Percentiles rank a stretch among this genome's conserved stretches.
Conservation (phyloP, 2,329 filamentous ascomycete species). For the Aspergillus pseudoviridinutans region DNA sequence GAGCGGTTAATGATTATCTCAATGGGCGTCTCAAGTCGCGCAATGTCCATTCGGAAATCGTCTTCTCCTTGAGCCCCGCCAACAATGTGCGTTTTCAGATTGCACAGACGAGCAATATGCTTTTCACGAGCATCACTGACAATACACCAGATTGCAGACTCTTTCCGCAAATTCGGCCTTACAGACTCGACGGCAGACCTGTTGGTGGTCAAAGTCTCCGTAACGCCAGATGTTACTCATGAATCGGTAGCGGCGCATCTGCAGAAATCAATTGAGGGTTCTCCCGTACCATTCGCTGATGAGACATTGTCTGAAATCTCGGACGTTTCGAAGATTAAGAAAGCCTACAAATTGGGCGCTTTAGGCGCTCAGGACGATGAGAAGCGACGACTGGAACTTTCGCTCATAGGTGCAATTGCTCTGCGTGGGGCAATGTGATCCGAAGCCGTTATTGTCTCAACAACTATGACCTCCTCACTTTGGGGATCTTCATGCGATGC, state of each 20-base stretch:
- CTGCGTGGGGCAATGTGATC: conserved; percentile 56
- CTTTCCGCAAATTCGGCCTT: conserved; percentile 85
- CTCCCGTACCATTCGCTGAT: conserved; percentile 58
- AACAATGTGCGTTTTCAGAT: conserved; percentile 62
- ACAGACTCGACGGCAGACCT: conserved; percentile 65
- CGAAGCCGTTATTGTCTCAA: neutral
- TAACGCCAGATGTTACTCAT: conserved; percentile 44
- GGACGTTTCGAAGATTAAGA: conserved; percentile 68
- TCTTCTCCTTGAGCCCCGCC: conserved; percentile 72
- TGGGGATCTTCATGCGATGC: neutral
- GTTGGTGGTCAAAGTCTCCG: conserved; percentile 75
- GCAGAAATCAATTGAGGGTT: conserved; percentile 57
- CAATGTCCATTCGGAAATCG: conserved; percentile 86
- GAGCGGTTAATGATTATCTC: conserved; percentile 65
- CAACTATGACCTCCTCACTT: neutral
- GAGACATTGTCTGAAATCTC: conserved; percentile 55
- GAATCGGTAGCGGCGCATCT: conserved; percentile 60
- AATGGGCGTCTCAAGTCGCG: conserved; percentile 66
- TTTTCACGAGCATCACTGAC: conserved; percentile 12
- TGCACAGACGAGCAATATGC: neutral
- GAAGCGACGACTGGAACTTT: conserved; percentile 53
- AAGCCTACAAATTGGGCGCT: conserved; percentile 79
- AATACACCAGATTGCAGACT: conserved; percentile 70
- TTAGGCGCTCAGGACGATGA: conserved; percentile 36
- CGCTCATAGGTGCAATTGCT: conserved; percentile 74